These are phyloP conservation scores for Amphirosellinia nigrospora DNA, from an alignment of 495 filamentous ascomycete species.

Conservation along the genomic window DNA sequence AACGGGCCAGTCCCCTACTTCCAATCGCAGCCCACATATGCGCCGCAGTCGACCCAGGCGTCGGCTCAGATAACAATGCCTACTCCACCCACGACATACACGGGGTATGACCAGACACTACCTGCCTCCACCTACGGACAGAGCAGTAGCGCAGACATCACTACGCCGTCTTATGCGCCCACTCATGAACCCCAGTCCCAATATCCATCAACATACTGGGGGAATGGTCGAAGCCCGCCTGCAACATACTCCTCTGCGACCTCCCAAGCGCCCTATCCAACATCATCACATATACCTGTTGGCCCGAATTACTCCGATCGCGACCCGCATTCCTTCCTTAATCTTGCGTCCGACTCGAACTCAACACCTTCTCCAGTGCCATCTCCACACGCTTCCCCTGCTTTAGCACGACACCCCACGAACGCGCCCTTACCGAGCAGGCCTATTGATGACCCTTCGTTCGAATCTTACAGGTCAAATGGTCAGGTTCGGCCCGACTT, in stretches of 20 bases:
- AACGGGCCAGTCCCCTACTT: constrained; percentile 45
- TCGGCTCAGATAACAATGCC: constrained; percentile 33
- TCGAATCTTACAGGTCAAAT: constrained; percentile 47
- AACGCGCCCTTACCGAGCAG: constrained; percentile 61
- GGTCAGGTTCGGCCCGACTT: constrained; percentile 26
- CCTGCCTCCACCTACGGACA: constrained; percentile 44
- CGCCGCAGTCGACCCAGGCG: constrained; percentile 38
- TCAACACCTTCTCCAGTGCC: constrained; percentile 50
- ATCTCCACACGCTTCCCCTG: constrained; percentile 44
- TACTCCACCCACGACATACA: constrained; percentile 36
- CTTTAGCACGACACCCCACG: constrained; percentile 58
- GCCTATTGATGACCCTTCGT: constrained; percentile 51
- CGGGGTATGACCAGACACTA: constrained; percentile 44
- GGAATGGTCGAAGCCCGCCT: constrained; percentile 33
- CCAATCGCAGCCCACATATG: constrained; percentile 39
- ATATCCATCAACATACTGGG: constrained; percentile 29
- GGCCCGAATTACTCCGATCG: constrained; percentile 51
- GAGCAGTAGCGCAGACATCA: constrained; percentile 10
- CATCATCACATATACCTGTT: constrained; percentile 53
- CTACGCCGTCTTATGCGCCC: constrained; percentile 25
- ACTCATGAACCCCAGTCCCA: constrained; percentile 35
- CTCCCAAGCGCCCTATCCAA: constrained; percentile 53
- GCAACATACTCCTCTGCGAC: constrained; percentile 41
- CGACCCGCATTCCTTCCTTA: constrained; percentile 49
- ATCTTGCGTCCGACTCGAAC: constrained; percentile 48